Conservation (phyloP, 129 eudicot genomes). For the Helianthus annuus region DNA sequence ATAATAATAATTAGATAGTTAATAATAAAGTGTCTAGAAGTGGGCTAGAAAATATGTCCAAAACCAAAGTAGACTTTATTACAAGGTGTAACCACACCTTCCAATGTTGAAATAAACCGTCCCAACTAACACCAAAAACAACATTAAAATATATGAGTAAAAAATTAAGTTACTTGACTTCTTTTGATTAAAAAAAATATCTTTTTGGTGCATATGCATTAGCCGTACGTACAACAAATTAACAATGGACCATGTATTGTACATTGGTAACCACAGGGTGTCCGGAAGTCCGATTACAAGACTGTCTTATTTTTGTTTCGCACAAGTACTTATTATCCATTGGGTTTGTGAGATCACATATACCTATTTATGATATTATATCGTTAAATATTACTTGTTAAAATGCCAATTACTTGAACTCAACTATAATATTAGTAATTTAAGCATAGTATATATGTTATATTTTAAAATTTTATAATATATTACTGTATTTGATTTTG, state of each 20-base stretch:
- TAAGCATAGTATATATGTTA: too few species aligned
- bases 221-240: too few species aligned
- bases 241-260: too few species aligned
- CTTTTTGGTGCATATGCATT: too few species aligned
- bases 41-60: conserved; percentile 18
- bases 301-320: too few species aligned
- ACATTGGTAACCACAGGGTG: too few species aligned
- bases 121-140: neutral
- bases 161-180: neutral
- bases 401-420: neutral
- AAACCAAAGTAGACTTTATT: conserved; percentile 22
- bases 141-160: neutral
- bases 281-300: too few species aligned
- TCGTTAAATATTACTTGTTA: neutral
- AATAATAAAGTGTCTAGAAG: neutral
- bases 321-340: too few species aligned
- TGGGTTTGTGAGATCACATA: neutral
- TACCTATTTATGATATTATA: neutral
- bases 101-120: conserved; percentile 4
- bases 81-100: conserved; percentile 18
- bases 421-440: too few species aligned
- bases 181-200: too few species aligned
- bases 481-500: too few species aligned
- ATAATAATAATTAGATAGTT: conserved; percentile 14
- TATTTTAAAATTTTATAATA: too few species aligned